phyloP scores from a whole-genome alignment of 495 filamentous ascomycete species.

The Penicillium pancosmium region DNA sequence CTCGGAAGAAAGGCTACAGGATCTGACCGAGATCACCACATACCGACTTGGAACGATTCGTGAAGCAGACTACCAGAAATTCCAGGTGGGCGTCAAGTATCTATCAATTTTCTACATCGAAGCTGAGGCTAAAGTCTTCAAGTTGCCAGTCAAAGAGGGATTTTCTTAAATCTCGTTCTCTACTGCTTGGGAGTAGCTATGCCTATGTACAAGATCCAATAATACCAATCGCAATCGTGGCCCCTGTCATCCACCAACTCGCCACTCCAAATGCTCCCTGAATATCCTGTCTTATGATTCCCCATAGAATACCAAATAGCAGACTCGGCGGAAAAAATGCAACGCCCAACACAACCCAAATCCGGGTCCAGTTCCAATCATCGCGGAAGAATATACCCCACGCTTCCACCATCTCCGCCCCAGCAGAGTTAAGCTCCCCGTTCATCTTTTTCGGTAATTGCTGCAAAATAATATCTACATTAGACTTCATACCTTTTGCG shows the following conservation, averaged over 20 bases:
- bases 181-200: no score
- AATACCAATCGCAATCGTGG: neutral
- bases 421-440: neutral
- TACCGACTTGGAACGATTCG: no score
- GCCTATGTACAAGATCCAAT: neutral
- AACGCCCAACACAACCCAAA: neutral
- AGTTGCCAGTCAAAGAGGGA: no score
- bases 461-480: no score
- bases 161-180: no score
- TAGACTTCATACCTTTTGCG: no score
- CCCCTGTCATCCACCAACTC: slow-evolving; percentile 3
- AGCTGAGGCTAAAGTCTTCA: no score
- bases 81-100: no score
- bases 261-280: slow-evolving; percentile 4
- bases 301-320: slow-evolving; percentile 3
- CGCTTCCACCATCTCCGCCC: neutral
- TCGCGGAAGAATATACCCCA: slow-evolving; percentile 1
- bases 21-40: no score
- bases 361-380: neutral
- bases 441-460: neutral
- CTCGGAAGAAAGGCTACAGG: no score
- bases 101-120: no score
- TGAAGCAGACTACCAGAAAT: no score
- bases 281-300: neutral
- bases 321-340: neutral